Conservation (phyloP, 2,329 filamentous ascomycete species). For the Verticillium nubilum region DNA sequence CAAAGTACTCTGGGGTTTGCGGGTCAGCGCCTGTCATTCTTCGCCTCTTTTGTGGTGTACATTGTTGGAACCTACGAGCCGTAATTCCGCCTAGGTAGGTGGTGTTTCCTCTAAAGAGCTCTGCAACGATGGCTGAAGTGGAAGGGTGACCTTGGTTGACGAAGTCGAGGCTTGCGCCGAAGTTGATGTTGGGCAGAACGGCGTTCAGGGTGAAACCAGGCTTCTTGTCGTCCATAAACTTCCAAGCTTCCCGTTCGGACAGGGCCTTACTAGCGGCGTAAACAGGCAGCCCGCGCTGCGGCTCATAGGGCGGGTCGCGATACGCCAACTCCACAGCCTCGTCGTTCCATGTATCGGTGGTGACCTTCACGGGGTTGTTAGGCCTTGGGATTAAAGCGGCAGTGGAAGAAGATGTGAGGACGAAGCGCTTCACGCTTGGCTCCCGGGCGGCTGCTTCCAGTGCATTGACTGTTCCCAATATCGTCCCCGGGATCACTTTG, state of each 20-base stretch:
- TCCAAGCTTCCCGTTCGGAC: slow-evolving; percentile 30
- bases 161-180: slow-evolving; percentile 16
- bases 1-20: slow-evolving; percentile 30
- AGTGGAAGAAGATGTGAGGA: slow-evolving; percentile 30
- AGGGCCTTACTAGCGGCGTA: slow-evolving; percentile 34
- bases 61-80: not conserved
- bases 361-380: slow-evolving; percentile 14
- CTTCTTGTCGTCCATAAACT: slow-evolving; percentile 25
- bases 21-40: not conserved
- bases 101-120: slow-evolving; percentile 15
- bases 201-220: slow-evolving; percentile 20
- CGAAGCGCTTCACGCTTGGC: slow-evolving; percentile 30
- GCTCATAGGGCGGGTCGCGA: slow-evolving; percentile 26
- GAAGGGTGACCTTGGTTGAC: slow-evolving; percentile 15
- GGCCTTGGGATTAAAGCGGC: slow-evolving; percentile 12
- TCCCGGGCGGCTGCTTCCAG: slow-evolving; percentile 28
- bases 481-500: slow-evolving; percentile 28
- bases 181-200: slow-evolving; percentile 22
- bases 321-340: slow-evolving; percentile 24
- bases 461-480: slow-evolving; percentile 20
- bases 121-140: slow-evolving; percentile 13
- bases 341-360: slow-evolving; percentile 27
- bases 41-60: not conserved
- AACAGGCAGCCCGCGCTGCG: slow-evolving; percentile 18
- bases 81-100: not conserved